Percentiles rank a stretch among this genome's conserved stretches.
Evolutionary conservation across 2,329 filamentous ascomycete genomes (phyloP).

Genomic region (Verticillium albo-atrum): DNA sequence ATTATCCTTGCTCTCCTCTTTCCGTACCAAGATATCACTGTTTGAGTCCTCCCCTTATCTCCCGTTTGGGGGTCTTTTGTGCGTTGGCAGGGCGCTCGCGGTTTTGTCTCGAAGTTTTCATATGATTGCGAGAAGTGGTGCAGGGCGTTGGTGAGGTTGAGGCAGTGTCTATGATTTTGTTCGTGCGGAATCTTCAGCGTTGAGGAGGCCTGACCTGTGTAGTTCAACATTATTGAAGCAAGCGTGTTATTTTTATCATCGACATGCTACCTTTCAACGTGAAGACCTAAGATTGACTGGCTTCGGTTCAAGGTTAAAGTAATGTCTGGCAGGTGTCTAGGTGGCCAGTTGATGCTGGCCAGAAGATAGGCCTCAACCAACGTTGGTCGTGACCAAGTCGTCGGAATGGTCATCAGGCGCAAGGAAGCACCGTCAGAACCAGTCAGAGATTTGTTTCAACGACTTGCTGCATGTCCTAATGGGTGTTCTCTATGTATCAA

Average conservation of each 20-base stretch:
- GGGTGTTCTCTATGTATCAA: too few species aligned
- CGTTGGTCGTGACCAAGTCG: too few species aligned
- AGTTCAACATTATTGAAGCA: not conserved
- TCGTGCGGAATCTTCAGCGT: not conserved
- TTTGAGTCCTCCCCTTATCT: not conserved
- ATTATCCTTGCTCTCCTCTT: slow-evolving; percentile 2
- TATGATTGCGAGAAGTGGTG: not conserved
- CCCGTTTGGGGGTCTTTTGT: not conserved
- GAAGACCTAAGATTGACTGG: too few species aligned
- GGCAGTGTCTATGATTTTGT: not conserved
- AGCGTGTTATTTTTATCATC: not conserved
- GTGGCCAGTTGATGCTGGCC: too few species aligned
- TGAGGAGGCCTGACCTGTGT: not conserved
- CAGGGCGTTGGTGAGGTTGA: not conserved
- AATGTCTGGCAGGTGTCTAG: too few species aligned
- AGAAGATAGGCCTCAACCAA: too few species aligned
- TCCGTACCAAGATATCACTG: slow-evolving; percentile 5
- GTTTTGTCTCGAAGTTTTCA: not conserved
- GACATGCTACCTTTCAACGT: too few species aligned
- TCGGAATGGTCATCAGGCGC: too few species aligned
- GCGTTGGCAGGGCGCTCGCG: not conserved
- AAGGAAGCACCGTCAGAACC: too few species aligned
- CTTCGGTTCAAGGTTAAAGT: too few species aligned
- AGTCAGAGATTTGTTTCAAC: too few species aligned
- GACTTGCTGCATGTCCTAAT: too few species aligned